These are phyloP conservation scores for Rhamnella rubrinervis DNA, from an alignment of 331 rosid genomes.

Conservation along the genomic window DNA sequence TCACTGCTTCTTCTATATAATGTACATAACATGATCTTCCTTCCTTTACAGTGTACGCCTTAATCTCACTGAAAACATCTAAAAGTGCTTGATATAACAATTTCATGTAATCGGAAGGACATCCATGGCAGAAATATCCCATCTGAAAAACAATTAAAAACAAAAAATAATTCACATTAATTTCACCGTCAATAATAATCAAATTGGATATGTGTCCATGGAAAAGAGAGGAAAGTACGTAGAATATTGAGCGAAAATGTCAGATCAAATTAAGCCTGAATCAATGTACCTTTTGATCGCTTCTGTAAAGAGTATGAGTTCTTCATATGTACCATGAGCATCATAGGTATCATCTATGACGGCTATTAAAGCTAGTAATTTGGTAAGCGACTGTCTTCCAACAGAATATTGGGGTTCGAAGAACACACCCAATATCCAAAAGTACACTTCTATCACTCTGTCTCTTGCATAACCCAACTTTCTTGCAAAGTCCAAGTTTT, in stretches of 20 bases:
- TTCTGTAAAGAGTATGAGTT: slow-evolving; percentile 37
- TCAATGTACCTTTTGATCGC: slow-evolving; percentile 21
- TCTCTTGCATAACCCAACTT: slow-evolving; percentile 36
- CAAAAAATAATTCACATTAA: background rate
- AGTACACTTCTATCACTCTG: slow-evolving; percentile 39
- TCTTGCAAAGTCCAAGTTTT: background rate
- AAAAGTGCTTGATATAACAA: slow-evolving; percentile 21
- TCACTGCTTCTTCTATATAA: slow-evolving; percentile 36
- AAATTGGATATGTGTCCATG: too few species aligned
- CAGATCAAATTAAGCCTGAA: too few species aligned
- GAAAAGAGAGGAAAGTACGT: too few species aligned
- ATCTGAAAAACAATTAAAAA: slow-evolving; percentile 21
- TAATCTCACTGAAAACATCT: slow-evolving; percentile 28
- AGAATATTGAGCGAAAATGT: too few species aligned
- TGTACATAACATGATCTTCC: slow-evolving; percentile 24
- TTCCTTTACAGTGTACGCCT: background rate
- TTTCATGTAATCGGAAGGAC: slow-evolving; percentile 49
- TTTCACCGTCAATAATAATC: background rate
- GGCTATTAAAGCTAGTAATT: slow-evolving; percentile 31
- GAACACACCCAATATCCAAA: slow-evolving; percentile 26
- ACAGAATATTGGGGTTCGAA: slow-evolving; percentile 27
- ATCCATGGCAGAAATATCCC: slow-evolving; percentile 27
- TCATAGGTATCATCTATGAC: slow-evolving; percentile 19
- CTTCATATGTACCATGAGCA: slow-evolving; percentile 37
- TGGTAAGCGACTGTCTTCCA: slow-evolving; percentile 17